Evolutionary conservation across 257 asterid genomes (phyloP).

Genomic region (Solanum paucissectum): DNA sequence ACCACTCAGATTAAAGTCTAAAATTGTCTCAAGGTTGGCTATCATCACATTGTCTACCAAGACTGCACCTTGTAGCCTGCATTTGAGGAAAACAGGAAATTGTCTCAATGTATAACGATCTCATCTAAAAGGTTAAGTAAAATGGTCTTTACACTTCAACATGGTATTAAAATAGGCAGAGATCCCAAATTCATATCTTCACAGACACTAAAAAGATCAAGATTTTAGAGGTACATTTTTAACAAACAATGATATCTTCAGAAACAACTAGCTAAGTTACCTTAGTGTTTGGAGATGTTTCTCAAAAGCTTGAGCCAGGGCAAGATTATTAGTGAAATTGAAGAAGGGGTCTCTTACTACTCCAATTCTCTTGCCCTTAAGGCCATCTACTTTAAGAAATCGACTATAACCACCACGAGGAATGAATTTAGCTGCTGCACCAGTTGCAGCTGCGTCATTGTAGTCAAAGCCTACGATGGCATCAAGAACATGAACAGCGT

Average conservation of each 20-base stretch:
- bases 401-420: constrained; percentile 33
- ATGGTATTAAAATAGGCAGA: neutral
- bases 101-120: neutral
- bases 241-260: neutral
- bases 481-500: constrained; percentile 42
- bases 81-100: neutral
- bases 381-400: constrained; percentile 31
- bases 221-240: neutral
- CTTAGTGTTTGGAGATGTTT: constrained; percentile 18
- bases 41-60: constrained; percentile 24
- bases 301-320: constrained; percentile 4
- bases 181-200: neutral
- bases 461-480: constrained; percentile 36
- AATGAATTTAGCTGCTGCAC: constrained; percentile 17
- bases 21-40: constrained; percentile 6
- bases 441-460: constrained; percentile 24
- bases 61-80: constrained; percentile 28
- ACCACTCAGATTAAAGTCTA: neutral
- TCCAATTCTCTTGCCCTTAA: constrained; percentile 34
- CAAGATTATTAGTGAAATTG: neutral
- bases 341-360: constrained; percentile 20
- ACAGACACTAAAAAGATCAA: neutral
- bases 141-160: neutral
- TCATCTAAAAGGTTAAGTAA: neutral
- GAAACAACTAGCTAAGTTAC: constrained; percentile 2